Base-by-base conservation (phyloP, 2,329 filamentous ascomycete genomes). In the Mycocentrospora acerina region DNA sequence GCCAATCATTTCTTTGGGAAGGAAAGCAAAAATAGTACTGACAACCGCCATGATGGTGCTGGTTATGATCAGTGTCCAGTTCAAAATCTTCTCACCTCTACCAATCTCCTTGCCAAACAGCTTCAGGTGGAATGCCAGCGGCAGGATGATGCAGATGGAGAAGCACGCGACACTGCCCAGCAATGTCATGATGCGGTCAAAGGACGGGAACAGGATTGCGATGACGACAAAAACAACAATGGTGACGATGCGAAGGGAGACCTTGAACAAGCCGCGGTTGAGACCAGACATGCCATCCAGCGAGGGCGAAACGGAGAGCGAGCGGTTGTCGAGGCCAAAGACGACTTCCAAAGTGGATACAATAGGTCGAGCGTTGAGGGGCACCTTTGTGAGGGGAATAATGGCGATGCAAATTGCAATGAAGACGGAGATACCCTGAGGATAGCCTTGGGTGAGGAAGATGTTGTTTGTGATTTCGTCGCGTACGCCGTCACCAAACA, bases 351-450 rank as follows among this genome's bases (percentile, higher is more conserved):
- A 69, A 0, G 90, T 96, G 22, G 84, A 84, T 49, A 95, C 80
- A 53, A 97, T 90, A 9, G 91, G 93, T 2, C 90, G 85, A 7
- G 87, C 85, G 63, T 90, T 94, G 24, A 96, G 75, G 0, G 90
- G 90, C n/a, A 96, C 83, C 69, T 98, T 98, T 24, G 91, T 96
- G 35, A 98, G 73, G 1, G 91, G 93, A 48, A 97, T 95, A 61
- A 96, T 90, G 59, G 86, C 86, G 53, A 97, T 87, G 66, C 90
- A 91, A 46, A 88, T 74, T 49, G 89, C 89, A 66, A 96, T 86
- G 51, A 91, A 74, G 31, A 91, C 70, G n/a, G 83, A 88, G 27
- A 95, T 68, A 1, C 73, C 76, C 10, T 79, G 71, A 1, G 91
- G 88, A 62, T 95, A 96, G 37, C 84, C 85, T 5, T 77, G 68